phyloP scores from a whole-genome alignment of 768 basidiomycete genomes.

The Dacryopinax spathularia region DNA sequence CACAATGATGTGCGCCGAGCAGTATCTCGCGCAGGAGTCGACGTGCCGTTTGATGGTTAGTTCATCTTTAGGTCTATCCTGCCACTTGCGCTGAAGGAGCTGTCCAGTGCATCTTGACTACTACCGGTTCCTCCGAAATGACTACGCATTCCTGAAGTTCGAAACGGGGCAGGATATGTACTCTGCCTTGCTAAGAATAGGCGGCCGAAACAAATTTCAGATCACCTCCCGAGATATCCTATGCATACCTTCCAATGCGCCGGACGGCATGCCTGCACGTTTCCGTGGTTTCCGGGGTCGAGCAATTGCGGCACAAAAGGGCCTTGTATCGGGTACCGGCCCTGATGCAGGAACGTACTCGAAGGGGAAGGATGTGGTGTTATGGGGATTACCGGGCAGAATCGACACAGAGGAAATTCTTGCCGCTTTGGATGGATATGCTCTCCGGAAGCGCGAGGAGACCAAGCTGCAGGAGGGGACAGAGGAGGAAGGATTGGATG shows the following conservation, averaged over 20 bases:
- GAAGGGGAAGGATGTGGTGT: constrained; percentile 39
- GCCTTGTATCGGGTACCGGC: constrained; percentile 31
- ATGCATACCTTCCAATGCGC: background rate
- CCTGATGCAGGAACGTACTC: constrained; percentile 38
- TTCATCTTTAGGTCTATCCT: background rate
- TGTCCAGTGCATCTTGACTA: constrained; percentile 45
- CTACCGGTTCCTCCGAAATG: constrained; percentile 43
- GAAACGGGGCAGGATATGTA: constrained; percentile 32
- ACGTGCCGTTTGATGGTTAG: constrained; percentile 19
- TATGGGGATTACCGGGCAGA: constrained; percentile 49
- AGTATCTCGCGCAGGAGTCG: constrained; percentile 24
- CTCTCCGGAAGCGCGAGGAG: constrained; percentile 22
- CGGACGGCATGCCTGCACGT: constrained; percentile 9
- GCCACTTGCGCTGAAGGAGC: background rate
- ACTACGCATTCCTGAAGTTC: constrained; percentile 44
- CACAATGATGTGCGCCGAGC: constrained; percentile 38
- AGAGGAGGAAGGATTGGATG: background rate
- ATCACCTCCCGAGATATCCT: constrained; percentile 22
- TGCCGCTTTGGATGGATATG: constrained; percentile 31
- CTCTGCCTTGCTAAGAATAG: constrained; percentile 31
- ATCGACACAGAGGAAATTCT: constrained; percentile 26
- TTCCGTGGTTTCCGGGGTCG: constrained; percentile 32
- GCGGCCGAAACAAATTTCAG: constrained; percentile 14
- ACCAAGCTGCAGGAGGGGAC: background rate
- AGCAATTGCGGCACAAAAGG: constrained; percentile 26